A percentile compares a stretch with the other conserved stretches of the same genome.
These are phyloP conservation scores for Ocimum tenuiflorum DNA, from an alignment of 257 asterid genomes.

Conservation along the genomic window DNA sequence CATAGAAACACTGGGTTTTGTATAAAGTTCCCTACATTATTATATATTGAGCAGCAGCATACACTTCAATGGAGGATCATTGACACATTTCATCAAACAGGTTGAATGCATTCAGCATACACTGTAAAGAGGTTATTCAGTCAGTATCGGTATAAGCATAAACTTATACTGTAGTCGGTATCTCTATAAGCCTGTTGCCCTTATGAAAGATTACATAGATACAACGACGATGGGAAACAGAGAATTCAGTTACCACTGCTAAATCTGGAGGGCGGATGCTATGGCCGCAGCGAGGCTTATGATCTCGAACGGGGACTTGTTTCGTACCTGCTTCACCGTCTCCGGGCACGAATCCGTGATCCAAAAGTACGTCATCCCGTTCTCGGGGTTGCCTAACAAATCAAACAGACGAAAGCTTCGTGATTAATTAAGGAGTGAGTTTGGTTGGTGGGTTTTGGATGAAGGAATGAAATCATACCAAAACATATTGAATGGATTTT, in stretches of 20 bases:
- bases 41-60: too few relatives aligned
- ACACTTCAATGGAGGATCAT: too few relatives aligned
- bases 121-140: too few relatives aligned
- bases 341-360: conserved; percentile 91
- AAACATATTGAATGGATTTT: too few relatives aligned
- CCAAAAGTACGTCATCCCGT: conserved; percentile 87
- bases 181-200: conserved; percentile 24
- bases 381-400: conserved; percentile 60
- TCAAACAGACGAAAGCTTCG: not conserved
- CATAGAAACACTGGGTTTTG: too few relatives aligned
- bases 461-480: too few relatives aligned
- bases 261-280: conserved; percentile 82
- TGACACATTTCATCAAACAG: too few relatives aligned
- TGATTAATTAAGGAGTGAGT: too few relatives aligned
- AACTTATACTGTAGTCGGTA: conserved; percentile 6
- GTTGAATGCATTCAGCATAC: too few relatives aligned
- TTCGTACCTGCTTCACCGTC: conserved; percentile 73
- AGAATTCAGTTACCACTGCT: conserved; percentile 9
- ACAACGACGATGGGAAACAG: not conserved
- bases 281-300: conserved; percentile 80
- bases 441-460: too few relatives aligned
- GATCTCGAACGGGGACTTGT: conserved; percentile 69
- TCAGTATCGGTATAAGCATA: too few relatives aligned
- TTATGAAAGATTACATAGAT: not conserved
- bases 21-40: too few relatives aligned